phyloP scores from a whole-genome alignment of 2,329 filamentous ascomycete species.

The Sclerotinia nivalis region DNA sequence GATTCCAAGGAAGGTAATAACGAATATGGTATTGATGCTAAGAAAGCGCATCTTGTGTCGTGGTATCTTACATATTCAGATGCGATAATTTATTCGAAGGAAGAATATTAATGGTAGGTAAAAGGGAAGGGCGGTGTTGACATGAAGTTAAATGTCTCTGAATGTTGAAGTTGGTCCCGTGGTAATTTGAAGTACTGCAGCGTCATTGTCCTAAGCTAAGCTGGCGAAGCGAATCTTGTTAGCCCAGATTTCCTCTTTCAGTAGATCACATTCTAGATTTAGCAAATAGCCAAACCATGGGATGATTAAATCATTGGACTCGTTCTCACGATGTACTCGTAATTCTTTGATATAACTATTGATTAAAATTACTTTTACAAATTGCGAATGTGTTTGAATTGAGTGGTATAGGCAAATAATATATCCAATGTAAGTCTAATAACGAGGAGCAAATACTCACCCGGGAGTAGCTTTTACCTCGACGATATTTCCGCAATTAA shows the following conservation, averaged over 20 bases:
- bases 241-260: not conserved
- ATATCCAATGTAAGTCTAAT: not conserved
- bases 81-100: not conserved
- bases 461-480: not conserved
- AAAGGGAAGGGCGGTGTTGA: not conserved
- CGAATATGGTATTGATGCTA: conserved; percentile 29
- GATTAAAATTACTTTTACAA: not conserved
- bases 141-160: not conserved
- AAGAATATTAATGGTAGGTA: not conserved
- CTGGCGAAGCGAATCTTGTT: conserved; percentile 9
- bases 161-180: conserved; percentile 3
- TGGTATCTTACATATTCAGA: conserved; percentile 33
- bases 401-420: not conserved
- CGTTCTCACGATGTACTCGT: not conserved
- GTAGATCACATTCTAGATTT: not conserved
- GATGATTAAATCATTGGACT: not conserved
- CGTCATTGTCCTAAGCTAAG: not conserved
- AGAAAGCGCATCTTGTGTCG: conserved; percentile 33
- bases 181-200: not conserved
- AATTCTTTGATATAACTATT: too few species aligned
- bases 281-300: not conserved
- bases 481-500: not conserved
- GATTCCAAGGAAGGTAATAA: conserved; percentile 5
- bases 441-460: not conserved
- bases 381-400: not conserved